Conservation (phyloP, 805 yeast species). For the Candida orba region DNA sequence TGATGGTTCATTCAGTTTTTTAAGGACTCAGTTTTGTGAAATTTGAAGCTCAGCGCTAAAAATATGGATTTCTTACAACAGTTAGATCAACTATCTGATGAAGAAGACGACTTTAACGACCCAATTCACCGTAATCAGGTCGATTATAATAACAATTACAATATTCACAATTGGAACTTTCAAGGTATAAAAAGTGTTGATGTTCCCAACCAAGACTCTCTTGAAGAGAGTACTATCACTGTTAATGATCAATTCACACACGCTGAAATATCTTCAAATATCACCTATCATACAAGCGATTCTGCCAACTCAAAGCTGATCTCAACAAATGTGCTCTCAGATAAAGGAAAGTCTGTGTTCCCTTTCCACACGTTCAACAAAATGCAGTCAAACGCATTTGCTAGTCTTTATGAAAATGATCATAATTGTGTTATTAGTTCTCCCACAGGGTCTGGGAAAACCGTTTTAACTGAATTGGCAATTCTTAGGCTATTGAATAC, state of each 20-base stretch:
- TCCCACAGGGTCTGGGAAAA: constrained; percentile 58
- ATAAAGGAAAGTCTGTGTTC: constrained; percentile 29
- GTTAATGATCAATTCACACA: constrained; percentile 5
- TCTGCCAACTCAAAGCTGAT: not conserved
- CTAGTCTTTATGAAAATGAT: constrained; percentile 26
- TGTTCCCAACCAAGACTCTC: not conserved
- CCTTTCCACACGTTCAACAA: constrained; percentile 33
- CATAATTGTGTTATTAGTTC: constrained; percentile 42
- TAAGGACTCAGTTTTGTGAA: no score
- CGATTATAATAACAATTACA: no score
- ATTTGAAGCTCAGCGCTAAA: not conserved
- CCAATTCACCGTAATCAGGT: not conserved
- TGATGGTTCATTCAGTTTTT: no score
- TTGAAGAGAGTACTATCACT: constrained; percentile 1
- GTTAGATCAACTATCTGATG: constrained; percentile 11
- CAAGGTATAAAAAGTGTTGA: constrained; percentile 7
- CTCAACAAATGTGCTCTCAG: constrained; percentile 28
- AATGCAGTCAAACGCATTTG: constrained; percentile 44
- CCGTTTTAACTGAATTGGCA: constrained; percentile 47
- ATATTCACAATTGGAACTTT: not conserved
- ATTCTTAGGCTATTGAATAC: constrained; percentile 31
- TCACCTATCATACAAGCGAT: constrained; percentile 5
- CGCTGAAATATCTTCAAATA: constrained; percentile 7
- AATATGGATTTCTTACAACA: constrained; percentile 11
- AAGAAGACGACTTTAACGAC: not conserved